Evolutionary conservation across 148 eudicot species (phyloP).

Genomic region (Polygonum maritimum): DNA sequence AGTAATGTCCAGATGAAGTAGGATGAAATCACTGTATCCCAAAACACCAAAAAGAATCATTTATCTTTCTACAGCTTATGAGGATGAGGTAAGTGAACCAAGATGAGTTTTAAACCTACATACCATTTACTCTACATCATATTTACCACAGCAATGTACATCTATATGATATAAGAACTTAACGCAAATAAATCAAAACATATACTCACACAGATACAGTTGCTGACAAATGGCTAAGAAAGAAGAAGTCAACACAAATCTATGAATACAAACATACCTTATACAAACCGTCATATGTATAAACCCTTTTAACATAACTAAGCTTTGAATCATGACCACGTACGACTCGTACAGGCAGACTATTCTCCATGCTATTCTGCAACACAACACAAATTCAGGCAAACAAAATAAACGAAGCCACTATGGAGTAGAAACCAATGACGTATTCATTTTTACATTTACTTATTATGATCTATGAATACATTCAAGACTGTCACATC

Average conservation of each 20-base stretch:
- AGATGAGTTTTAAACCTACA: neutral
- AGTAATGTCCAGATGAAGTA: neutral
- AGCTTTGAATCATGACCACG: conserved; percentile 33
- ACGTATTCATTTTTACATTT: neutral
- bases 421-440: neutral
- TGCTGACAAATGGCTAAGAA: neutral
- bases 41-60: neutral
- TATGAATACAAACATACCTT: conserved; percentile 28
- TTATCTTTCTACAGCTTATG: neutral
- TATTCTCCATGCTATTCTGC: conserved; percentile 46
- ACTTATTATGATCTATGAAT: neutral
- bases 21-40: neutral
- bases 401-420: neutral
- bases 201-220: neutral
- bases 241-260: neutral
- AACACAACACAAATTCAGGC: neutral
- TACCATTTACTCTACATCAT: neutral
- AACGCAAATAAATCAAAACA: neutral
- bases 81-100: neutral
- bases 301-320: conserved; percentile 31
- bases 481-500: neutral
- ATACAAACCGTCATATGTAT: conserved; percentile 54
- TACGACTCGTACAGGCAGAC: conserved; percentile 38
- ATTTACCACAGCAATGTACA: neutral
- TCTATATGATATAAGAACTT: neutral